phyloP scores from a whole-genome alignment of 495 filamentous ascomycete genomes.

The Trypethelium eluteriae region DNA sequence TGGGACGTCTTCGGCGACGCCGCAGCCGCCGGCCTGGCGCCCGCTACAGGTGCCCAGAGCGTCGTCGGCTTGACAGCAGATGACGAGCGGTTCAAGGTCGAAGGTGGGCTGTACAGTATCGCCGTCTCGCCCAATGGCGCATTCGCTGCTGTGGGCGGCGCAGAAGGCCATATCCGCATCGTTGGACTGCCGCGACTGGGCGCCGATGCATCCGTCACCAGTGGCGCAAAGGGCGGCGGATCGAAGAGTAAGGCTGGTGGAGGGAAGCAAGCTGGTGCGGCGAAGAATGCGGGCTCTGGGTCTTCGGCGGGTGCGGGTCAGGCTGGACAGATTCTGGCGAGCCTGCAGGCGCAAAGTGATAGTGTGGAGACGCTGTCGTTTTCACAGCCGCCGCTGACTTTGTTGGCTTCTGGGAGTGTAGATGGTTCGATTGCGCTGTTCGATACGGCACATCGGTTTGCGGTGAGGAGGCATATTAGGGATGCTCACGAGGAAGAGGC shows the following conservation, averaged over 20 bases:
- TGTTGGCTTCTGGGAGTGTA: constrained; percentile 82
- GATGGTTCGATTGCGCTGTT: constrained; percentile 87
- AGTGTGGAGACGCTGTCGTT: constrained; percentile 82
- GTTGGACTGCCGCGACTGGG: constrained; percentile 71
- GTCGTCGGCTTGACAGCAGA: constrained; percentile 71
- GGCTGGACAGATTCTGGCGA: constrained; percentile 70
- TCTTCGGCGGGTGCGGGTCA: constrained; percentile 48
- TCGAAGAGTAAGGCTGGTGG: constrained; percentile 41
- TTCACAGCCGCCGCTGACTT: constrained; percentile 60
- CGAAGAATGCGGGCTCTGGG: constrained; percentile 19
- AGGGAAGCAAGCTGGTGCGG: constrained; percentile 26
- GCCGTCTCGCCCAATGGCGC: constrained; percentile 69
- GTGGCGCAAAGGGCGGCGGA: constrained; percentile 37
- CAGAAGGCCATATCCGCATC: constrained; percentile 71
- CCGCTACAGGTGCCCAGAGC: constrained; percentile 53
- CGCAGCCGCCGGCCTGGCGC: constrained; percentile 62
- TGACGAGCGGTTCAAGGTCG: constrained; percentile 85
- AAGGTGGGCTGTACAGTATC: constrained; percentile 82
- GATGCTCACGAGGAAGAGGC: constrained; percentile 75
- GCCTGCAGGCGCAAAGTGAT: constrained; percentile 63
- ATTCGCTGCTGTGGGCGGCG: constrained; percentile 80
- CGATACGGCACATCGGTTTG: constrained; percentile 75
- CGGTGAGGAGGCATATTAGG: constrained; percentile 66
- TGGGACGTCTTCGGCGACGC: constrained; percentile 87
- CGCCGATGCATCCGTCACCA: constrained; percentile 31